Base-by-base conservation (phyloP, 225 moss, liverwort and hornwort genomes). In the Physcomitrium patens region DNA sequence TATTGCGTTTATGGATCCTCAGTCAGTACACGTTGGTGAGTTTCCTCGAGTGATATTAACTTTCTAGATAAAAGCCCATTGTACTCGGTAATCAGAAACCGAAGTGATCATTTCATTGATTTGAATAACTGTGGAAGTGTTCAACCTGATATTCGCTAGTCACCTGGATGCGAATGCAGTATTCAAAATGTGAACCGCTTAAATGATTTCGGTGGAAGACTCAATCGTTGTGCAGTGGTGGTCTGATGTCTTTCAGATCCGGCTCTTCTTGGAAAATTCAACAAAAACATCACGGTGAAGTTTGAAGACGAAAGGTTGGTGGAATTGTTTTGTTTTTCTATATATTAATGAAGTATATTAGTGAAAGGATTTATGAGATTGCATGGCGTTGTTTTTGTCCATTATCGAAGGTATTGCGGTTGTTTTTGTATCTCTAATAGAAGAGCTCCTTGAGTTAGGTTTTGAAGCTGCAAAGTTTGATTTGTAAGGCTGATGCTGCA, bases 291-390 rank as follows among this genome's bases (percentile, higher is more conserved):
- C 26, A 80, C 89, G 86, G 87, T 94, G 83, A 94, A 91, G 79
- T 89, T 91, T 70, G 91, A 91, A 44, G 91, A 94, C 82, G 92
- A 88, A 89, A 97, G 83, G 97, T 93, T 53, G 57, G 79, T 84
- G 23, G 48, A 54, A 26, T 17, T 46, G 1, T 70, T 20, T 59
- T 31, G 17, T 19, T n/a, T 5, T 18, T 69, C 69, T 65, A 37
- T 5, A 23, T 14, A 42, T 63, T 59, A 31, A 73, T 66, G 65
- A 24, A 65, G 70, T 13, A 42, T 67, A 41, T 67, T 11, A 27
- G 53, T 60, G 49, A 82, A 60, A 65, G 46, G 9, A 60, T 43
- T 1, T 17, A 3, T 37, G 23, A 59, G 52, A 65, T 51, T 65
- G n/a, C 23, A 37, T 16, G 14, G 31, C 59, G 41, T 49, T 59